Percentiles rank a stretch among this genome's conserved stretches.
These are phyloP conservation scores for Tetraselmis striata DNA, from an alignment of 139 green algal genomes.

Conservation along the genomic window DNA sequence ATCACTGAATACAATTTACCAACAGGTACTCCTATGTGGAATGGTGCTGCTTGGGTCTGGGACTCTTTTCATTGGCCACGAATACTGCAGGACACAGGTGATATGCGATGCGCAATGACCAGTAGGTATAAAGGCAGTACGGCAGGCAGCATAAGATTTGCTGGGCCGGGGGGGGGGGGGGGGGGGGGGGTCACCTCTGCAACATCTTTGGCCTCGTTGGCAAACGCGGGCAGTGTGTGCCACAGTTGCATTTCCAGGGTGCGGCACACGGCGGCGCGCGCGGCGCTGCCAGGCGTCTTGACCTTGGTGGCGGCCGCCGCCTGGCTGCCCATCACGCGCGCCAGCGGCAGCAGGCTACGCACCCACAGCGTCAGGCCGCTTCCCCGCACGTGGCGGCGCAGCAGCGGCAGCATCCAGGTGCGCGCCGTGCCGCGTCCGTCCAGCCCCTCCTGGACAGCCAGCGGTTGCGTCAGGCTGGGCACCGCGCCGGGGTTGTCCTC, in stretches of 20 bases:
- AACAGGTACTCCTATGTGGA: no score
- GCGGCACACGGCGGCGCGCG: slow-evolving; percentile 23
- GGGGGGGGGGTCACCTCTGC: no score
- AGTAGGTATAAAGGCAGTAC: no score
- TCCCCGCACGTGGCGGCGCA: slow-evolving; percentile 57
- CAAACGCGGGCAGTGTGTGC: slow-evolving; percentile 73
- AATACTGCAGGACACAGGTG: no score
- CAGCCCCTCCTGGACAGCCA: slow-evolving; percentile 32
- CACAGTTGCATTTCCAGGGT: slow-evolving; percentile 70
- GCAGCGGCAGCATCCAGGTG: slow-evolving; percentile 87
- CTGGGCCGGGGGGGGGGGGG: no score
- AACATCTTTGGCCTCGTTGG: slow-evolving; percentile 63
- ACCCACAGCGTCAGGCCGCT: slow-evolving; percentile 57
- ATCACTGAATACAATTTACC: no score
- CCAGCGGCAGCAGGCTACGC: slow-evolving; percentile 61
- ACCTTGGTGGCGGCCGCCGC: slow-evolving; percentile 17
- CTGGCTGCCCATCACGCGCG: slow-evolving; percentile 36
- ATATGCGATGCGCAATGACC: no score
- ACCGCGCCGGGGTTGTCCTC: no score
- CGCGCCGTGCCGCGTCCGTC: slow-evolving; percentile 43
- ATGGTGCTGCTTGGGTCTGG: no score
- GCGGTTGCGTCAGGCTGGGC: no score
- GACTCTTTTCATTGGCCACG: no score
- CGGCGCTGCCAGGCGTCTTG: slow-evolving; percentile 3
- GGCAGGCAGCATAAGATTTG: no score